Evolutionary conservation across 2,329 filamentous ascomycete genomes (phyloP).

Genomic region (Pseudogymnoascus sp.): DNA sequence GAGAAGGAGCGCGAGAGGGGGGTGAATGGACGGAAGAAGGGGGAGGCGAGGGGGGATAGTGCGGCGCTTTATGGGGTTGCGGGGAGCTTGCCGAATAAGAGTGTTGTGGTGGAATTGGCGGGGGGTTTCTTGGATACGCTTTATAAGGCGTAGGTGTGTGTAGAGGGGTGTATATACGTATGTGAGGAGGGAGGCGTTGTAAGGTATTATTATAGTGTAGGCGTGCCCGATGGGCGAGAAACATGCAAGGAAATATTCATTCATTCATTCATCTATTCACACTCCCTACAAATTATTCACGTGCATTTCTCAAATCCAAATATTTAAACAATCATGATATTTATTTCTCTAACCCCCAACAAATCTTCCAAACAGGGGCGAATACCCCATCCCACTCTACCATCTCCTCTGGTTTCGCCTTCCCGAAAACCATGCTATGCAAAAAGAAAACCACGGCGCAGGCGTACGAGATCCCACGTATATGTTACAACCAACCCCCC

Average conservation of each 20-base stretch:
- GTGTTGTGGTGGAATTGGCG: slow-evolving; percentile 81
- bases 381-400: background rate
- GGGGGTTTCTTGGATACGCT: slow-evolving; percentile 85
- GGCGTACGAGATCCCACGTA: slow-evolving; percentile 2
- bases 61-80: slow-evolving; percentile 92
- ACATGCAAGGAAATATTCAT: background rate
- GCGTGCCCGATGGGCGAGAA: background rate
- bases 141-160: slow-evolving; percentile 66
- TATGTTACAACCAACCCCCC: background rate
- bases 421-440: slow-evolving; percentile 2
- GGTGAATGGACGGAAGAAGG: slow-evolving; percentile 57
- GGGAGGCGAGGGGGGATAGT: slow-evolving; percentile 65
- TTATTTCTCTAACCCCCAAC: background rate
- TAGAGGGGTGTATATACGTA: background rate
- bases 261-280: background rate
- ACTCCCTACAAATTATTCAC: background rate
- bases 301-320: background rate
- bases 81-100: slow-evolving; percentile 90
- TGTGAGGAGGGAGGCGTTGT: background rate
- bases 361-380: background rate
- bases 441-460: background rate
- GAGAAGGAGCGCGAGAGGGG: slow-evolving; percentile 70
- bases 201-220: background rate
- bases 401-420: background rate
- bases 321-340: background rate